A percentile compares a stretch with the other conserved stretches of the same genome.
These are phyloP conservation scores for Sarocladium brachiariae DNA, from an alignment of 2,329 filamentous ascomycete species.

Conservation along the genomic window DNA sequence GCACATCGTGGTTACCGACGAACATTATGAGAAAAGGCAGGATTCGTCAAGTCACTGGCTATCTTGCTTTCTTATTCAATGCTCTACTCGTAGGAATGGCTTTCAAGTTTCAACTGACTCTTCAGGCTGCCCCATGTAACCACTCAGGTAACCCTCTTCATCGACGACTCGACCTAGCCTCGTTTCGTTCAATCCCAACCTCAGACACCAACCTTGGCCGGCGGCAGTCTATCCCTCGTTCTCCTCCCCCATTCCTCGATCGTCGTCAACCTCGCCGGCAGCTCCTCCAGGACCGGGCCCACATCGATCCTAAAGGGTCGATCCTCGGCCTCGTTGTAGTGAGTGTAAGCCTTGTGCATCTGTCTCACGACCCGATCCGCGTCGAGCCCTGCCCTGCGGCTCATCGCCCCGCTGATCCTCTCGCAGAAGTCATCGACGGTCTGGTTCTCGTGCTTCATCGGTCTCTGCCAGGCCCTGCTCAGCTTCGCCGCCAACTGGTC, in stretches of 20 bases:
- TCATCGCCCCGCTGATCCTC: conserved; percentile 25
- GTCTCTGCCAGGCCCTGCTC: conserved; percentile 23
- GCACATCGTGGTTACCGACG: no score
- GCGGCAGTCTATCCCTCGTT: conserved; percentile 11
- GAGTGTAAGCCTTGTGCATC: conserved; percentile 34
- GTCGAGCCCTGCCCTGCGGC: conserved; percentile 25
- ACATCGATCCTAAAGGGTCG: conserved; percentile 32
- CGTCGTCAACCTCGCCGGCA: conserved; percentile 23
- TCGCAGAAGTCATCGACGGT: conserved; percentile 24
- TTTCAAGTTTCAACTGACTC: no score
- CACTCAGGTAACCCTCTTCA: no score
- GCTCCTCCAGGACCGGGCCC: conserved; percentile 23
- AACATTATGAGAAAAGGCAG: no score
- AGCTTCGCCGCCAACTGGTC: conserved; percentile 26
- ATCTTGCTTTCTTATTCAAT: no score
- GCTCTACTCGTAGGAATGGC: no score
- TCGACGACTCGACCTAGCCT: no score
- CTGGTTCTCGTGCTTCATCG: conserved; percentile 26
- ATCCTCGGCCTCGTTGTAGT: conserved; percentile 30
- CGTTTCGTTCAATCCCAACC: background rate
- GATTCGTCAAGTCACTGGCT: no score
- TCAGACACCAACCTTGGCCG: background rate
- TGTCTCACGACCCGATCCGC: conserved; percentile 26
- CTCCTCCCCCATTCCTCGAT: conserved; percentile 30
- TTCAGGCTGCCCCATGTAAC: no score